Percentiles rank a stretch among this genome's conserved stretches.
These are phyloP conservation scores for Thelephora aurantiotincta DNA, from an alignment of 768 basidiomycete species.

Conservation along the genomic window DNA sequence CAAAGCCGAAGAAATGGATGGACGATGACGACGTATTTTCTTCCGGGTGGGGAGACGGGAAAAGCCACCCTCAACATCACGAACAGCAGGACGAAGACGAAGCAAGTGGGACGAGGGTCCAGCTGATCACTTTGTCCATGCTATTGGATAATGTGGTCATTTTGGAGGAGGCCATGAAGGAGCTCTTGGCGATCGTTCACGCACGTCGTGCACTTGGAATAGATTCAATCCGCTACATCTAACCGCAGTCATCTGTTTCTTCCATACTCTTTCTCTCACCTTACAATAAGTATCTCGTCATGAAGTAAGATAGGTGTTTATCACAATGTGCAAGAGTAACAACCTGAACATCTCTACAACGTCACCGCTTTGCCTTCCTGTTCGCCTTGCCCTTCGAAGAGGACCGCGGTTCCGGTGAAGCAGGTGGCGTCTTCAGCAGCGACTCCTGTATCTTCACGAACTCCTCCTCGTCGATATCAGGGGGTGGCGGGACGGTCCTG, in stretches of 20 bases:
- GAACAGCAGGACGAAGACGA: constrained; percentile 16
- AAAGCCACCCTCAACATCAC: constrained; percentile 6
- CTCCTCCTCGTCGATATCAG: constrained; percentile 54
- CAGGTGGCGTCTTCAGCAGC: constrained; percentile 29
- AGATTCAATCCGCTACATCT: constrained; percentile 68
- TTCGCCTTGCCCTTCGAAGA: constrained; percentile 17
- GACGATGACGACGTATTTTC: constrained; percentile 66
- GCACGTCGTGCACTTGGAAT: constrained; percentile 75
- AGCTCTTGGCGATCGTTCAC: constrained; percentile 74
- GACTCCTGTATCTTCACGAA: constrained; percentile 46
- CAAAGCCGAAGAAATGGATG: constrained; percentile 34
- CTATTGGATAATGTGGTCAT: constrained; percentile 91
- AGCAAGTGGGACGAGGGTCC: constrained; percentile 16
- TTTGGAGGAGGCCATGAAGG: constrained; percentile 90
- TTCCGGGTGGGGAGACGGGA: constrained; percentile 27
- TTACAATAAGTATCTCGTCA: background rate
- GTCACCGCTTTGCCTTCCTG: constrained; percentile 20
- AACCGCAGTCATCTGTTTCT: constrained; percentile 1
- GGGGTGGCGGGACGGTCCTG: constrained; percentile 24
- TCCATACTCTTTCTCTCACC: background rate
- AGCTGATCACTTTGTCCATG: constrained; percentile 60
- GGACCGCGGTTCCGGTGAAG: constrained; percentile 5
- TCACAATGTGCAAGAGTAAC: background rate
- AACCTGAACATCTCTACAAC: background rate
- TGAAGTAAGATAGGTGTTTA: background rate